Base-by-base conservation (phyloP, 371 early-diverging fungal genomes). In the Mortierella sp. region DNA sequence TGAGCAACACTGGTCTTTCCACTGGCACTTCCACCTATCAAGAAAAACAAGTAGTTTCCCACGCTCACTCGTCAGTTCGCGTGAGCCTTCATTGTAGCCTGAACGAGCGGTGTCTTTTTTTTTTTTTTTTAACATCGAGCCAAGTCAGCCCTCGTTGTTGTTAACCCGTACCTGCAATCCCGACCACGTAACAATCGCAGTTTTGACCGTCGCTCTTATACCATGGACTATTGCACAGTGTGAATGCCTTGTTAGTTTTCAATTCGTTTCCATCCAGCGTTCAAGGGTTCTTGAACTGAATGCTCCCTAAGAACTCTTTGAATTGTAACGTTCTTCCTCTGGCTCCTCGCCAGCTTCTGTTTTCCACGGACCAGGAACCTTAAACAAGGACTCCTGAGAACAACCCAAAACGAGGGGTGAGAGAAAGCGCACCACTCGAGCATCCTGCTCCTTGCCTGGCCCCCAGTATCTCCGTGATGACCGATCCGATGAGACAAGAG, bases 1-100 rank as follows among this genome's bases (percentile, higher is more conserved):
- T 89, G 86, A 8, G 92, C 87, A 14, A 93, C 92, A 82, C 92
- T 91, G 28, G 93, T 93, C 72, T 93, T 93, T 53, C 93, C 93
- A 83, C 92, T 92, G 30, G 91, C 92, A 82, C 92, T 93, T 49
- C 90, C 93, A 55, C 93, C 93, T 90, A 72, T 7, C 10, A 10
- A 34, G 51, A 38, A 10, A n/a, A 5, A 5, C 14, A 4, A 53
- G 31, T 28, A 13, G 23, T n/a, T n/a, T n/a, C n/a, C 34, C 34
- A 34, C 10, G 34, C 34, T 10, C 4, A 34, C 34, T 34, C 10
- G 34, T 34, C 34, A 34, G 34, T 10, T 10, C 10, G 34, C 10
- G 34, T 34, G 34, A 34, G 34, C 34, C 34, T 34, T 34, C n/a
- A n/a, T n/a, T n/a, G n/a, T n/a, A n/a, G n/a, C n/a, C n/a, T n/a